phyloP scores from a whole-genome alignment of 23 red algal species.

The Chondrus crispus region DNA sequence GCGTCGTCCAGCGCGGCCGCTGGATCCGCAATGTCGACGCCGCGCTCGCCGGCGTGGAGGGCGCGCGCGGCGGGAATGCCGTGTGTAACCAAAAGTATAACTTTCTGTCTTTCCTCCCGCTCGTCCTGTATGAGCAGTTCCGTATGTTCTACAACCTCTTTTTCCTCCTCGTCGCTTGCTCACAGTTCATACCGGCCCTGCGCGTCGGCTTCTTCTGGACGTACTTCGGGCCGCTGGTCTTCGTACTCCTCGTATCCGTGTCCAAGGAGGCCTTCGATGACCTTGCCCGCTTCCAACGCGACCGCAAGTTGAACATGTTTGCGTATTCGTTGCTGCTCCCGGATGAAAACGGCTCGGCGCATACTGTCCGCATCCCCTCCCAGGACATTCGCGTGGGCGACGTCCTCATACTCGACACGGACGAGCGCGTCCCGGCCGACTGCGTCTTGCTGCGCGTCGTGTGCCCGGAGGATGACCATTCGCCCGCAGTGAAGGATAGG shows the following conservation, averaged over 20 bases:
- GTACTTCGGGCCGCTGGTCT: slow-evolving; percentile 90
- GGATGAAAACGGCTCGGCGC: background rate
- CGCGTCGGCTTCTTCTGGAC: slow-evolving; percentile 94
- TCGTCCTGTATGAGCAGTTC: slow-evolving; percentile 91
- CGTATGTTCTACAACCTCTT: slow-evolving; percentile 99
- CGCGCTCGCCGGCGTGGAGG: background rate
- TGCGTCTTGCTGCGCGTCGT: slow-evolving; percentile 79
- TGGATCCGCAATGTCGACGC: slow-evolving; percentile 24
- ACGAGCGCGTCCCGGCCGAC: slow-evolving; percentile 95
- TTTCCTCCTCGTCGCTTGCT: slow-evolving; percentile 84
- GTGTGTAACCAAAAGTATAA: slow-evolving; percentile 87
- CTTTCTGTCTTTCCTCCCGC: slow-evolving; percentile 67
- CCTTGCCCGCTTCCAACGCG: slow-evolving; percentile 65
- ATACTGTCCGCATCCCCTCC: slow-evolving; percentile 47
- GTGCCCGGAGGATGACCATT: slow-evolving; percentile 11
- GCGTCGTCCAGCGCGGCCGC: background rate
- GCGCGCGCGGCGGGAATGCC: slow-evolving; percentile 48
- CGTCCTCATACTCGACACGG: slow-evolving; percentile 78
- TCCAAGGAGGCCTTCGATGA: slow-evolving; percentile 90
- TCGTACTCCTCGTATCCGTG: slow-evolving; percentile 83
- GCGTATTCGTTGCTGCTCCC: slow-evolving; percentile 52
- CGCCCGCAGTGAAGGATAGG: background rate
- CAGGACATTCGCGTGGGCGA: slow-evolving; percentile 96
- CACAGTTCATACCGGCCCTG: slow-evolving; percentile 89
- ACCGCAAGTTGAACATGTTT: slow-evolving; percentile 73